Evolutionary conservation across 495 filamentous ascomycete genomes (phyloP).

Genomic region (Viridothelium virens): DNA sequence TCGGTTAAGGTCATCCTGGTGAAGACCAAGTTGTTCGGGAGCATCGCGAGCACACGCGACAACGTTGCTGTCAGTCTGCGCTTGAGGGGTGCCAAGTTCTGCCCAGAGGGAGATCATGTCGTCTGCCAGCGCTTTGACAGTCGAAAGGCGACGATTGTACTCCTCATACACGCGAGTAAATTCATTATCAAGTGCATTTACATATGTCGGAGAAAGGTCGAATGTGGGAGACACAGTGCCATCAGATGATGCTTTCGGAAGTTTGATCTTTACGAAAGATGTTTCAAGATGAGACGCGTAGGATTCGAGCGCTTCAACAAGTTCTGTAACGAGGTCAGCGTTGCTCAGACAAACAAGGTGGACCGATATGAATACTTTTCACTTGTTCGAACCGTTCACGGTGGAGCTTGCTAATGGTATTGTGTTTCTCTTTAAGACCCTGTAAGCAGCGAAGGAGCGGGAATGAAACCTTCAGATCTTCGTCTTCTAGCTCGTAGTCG

Average conservation of each 20-base stretch:
- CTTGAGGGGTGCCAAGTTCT: conserved; percentile 85
- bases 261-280: conserved; percentile 67
- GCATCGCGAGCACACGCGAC: conserved; percentile 81
- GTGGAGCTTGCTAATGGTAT: conserved; percentile 68
- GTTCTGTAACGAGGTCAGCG: conserved; percentile 48
- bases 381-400: conserved; percentile 88
- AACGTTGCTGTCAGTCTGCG: conserved; percentile 79
- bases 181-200: conserved; percentile 77
- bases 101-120: conserved; percentile 92
- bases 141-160: conserved; percentile 69
- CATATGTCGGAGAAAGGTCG: conserved; percentile 82
- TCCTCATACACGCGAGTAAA: conserved; percentile 92
- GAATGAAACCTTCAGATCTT: conserved; percentile 64
- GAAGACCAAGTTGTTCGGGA: conserved; percentile 87
- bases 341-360: background rate
- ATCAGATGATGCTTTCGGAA: conserved; percentile 72
- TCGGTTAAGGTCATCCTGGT: conserved; percentile 69
- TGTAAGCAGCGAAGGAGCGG: conserved; percentile 73
- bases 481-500: conserved; percentile 53
- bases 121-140: conserved; percentile 66
- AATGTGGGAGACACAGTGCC: conserved; percentile 70
- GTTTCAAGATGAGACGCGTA: conserved; percentile 91
- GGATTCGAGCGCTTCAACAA: conserved; percentile 85
- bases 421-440: conserved; percentile 75
- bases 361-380: conserved; percentile 59